Evolutionary conservation across 2,329 filamentous ascomycete genomes (phyloP).

Genomic region (Lecanicillium sp.): DNA sequence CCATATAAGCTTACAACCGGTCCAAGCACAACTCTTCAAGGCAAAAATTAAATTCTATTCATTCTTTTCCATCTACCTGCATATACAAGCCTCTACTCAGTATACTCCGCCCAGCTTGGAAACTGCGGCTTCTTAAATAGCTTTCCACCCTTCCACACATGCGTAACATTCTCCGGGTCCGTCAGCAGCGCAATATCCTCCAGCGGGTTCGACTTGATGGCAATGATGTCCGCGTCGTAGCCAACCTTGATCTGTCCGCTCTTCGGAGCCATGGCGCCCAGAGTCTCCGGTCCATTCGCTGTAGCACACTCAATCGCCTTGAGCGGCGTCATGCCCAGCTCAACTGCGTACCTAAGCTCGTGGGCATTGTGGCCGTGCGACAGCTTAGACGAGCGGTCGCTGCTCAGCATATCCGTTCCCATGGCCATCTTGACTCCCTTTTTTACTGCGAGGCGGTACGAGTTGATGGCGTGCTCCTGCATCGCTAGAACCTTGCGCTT

Average conservation of each 20-base stretch:
- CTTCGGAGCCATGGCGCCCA: constrained; percentile 35
- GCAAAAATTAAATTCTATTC: too few relatives aligned
- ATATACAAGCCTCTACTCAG: too few relatives aligned
- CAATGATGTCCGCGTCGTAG: constrained; percentile 41
- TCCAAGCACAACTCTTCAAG: too few relatives aligned
- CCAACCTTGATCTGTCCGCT: constrained; percentile 34
- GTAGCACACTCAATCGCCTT: constrained; percentile 41
- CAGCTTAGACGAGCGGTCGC: constrained; percentile 19
- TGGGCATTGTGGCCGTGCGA: constrained; percentile 33
- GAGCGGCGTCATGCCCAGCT: constrained; percentile 37
- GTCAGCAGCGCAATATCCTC: constrained; percentile 32
- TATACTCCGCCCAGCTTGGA: neutral
- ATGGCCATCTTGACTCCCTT: constrained; percentile 36
- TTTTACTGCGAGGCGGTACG: constrained; percentile 32
- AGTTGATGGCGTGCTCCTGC: constrained; percentile 24
- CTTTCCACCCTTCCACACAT: constrained; percentile 38
- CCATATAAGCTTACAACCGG: too few relatives aligned
- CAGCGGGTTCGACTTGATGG: constrained; percentile 32
- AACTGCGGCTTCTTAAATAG: constrained; percentile 25
- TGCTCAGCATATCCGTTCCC: constrained; percentile 35
- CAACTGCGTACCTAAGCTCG: constrained; percentile 36
- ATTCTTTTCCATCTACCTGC: too few relatives aligned
- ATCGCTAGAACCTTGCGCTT: constrained; percentile 30
- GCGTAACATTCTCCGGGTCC: constrained; percentile 29
- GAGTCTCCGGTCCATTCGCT: constrained; percentile 33